Evolutionary conservation across 78 protist genomes (phyloP).

Genomic region (Guillardia theta): DNA sequence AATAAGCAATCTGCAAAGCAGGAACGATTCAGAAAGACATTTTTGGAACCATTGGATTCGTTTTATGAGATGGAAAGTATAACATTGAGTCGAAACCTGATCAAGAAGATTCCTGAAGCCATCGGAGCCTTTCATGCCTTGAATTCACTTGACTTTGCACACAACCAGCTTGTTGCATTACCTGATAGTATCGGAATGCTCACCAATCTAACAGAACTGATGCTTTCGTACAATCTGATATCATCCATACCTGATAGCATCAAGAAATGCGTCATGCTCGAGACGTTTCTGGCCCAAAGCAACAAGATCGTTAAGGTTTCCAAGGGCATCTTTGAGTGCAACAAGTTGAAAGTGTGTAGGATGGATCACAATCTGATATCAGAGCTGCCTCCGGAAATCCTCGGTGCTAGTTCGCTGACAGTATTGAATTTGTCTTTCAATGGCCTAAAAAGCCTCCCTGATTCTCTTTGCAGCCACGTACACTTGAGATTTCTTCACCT

Average conservation of each 20-base stretch:
- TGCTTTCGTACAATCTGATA: neutral
- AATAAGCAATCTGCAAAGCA: too few relatives aligned
- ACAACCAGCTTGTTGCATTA: neutral
- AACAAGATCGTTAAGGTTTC: neutral
- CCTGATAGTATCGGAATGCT: neutral
- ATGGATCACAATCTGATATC: neutral
- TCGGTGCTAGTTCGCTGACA: neutral
- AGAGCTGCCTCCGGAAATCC: neutral
- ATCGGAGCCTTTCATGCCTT: neutral
- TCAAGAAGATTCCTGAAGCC: neutral
- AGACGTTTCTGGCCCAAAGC: neutral
- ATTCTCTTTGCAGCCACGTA: neutral
- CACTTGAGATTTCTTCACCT: neutral
- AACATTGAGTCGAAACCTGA: neutral
- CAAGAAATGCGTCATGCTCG: neutral
- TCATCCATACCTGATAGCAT: neutral
- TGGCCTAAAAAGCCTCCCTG: neutral
- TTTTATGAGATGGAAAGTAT: too few relatives aligned
- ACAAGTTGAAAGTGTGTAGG: neutral
- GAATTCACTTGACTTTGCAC: neutral
- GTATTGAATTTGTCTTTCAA: neutral
- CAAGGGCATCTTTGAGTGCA: neutral
- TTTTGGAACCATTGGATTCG: too few relatives aligned
- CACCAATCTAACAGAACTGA: neutral
- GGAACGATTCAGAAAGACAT: too few relatives aligned